Evolutionary conservation across 1,284 basidiomycete genomes (phyloP).

Genomic region (Wolfiporia cocos): DNA sequence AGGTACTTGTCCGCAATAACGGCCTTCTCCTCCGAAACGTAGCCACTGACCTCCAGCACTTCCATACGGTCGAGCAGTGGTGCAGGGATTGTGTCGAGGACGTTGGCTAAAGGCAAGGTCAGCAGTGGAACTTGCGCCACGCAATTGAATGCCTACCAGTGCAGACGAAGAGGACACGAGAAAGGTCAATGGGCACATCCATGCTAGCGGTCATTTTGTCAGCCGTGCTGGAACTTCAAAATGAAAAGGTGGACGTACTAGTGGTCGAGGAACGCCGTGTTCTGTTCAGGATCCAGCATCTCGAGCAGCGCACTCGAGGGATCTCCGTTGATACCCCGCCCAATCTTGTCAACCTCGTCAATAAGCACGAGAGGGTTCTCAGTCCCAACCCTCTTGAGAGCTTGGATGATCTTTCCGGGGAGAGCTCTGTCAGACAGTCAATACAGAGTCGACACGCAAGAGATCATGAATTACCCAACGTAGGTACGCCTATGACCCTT

Average conservation of each 20-base stretch:
- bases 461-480: slow-evolving; percentile 55
- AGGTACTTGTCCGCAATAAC: slow-evolving; percentile 92
- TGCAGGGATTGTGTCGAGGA: slow-evolving; percentile 93
- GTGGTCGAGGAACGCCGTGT: slow-evolving; percentile 93
- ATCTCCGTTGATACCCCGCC: slow-evolving; percentile 93
- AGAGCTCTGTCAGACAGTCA: slow-evolving; percentile 54
- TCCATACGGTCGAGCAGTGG: slow-evolving; percentile 97
- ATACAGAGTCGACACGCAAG: not conserved
- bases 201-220: slow-evolving; percentile 45
- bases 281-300: slow-evolving; percentile 99
- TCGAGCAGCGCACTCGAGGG: slow-evolving; percentile 92
- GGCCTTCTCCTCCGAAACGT: slow-evolving; percentile 95
- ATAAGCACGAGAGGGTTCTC: slow-evolving; percentile 97
- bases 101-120: slow-evolving; percentile 58
- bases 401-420: slow-evolving; percentile 98
- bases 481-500: slow-evolving; percentile 98
- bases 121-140: slow-evolving; percentile 1
- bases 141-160: slow-evolving; percentile 49
- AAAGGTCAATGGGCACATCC: slow-evolving; percentile 96
- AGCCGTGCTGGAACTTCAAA: not conserved
- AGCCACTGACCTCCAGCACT: slow-evolving; percentile 94
- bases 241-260: slow-evolving; percentile 51
- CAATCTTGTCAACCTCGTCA: slow-evolving; percentile 99
- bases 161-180: slow-evolving; percentile 95
- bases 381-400: slow-evolving; percentile 92